Evolutionary conservation across 2,329 filamentous ascomycete genomes (phyloP).

Genomic region (Diaporthe citrichinensis): DNA sequence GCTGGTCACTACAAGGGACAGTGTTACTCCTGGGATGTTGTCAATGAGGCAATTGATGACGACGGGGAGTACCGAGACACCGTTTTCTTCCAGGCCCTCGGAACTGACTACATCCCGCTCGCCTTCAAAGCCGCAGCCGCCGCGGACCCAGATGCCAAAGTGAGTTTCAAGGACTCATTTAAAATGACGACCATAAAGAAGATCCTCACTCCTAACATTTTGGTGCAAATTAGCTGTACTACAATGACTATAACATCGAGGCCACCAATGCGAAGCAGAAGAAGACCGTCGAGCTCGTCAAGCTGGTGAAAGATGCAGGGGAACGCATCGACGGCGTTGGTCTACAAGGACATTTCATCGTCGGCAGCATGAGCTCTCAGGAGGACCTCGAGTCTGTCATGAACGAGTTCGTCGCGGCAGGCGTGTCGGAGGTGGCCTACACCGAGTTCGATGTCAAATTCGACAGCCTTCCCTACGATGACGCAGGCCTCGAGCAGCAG

Average conservation of each 20-base stretch:
- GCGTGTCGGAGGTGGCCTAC: slow-evolving; percentile 67
- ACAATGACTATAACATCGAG: slow-evolving; percentile 69
- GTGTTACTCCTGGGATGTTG: slow-evolving; percentile 76
- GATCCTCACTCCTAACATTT: not conserved
- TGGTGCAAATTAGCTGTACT: slow-evolving; percentile 63
- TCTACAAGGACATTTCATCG: slow-evolving; percentile 72
- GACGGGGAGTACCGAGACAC: slow-evolving; percentile 66
- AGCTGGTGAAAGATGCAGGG: slow-evolving; percentile 60
- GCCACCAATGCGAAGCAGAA: slow-evolving; percentile 61
- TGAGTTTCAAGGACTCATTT: not conserved
- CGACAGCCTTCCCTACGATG: slow-evolving; percentile 54
- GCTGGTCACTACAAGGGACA: slow-evolving; percentile 68
- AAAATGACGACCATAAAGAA: not conserved
- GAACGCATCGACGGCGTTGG: slow-evolving; percentile 73
- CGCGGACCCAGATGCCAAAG: slow-evolving; percentile 60
- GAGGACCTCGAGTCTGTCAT: slow-evolving; percentile 61
- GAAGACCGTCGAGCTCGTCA: slow-evolving; percentile 59
- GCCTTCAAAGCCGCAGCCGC: slow-evolving; percentile 70
- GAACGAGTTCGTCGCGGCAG: slow-evolving; percentile 63
- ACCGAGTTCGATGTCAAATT: slow-evolving; percentile 73
- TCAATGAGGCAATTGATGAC: slow-evolving; percentile 74
- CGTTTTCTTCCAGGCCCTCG: slow-evolving; percentile 69
- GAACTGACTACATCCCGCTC: slow-evolving; percentile 69
- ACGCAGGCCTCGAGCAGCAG: slow-evolving; percentile 59
- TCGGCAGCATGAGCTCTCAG: slow-evolving; percentile 63